These are phyloP conservation scores for Mallotus nudiflorus DNA, from an alignment of 345 rosid genomes.

Conservation along the genomic window DNA sequence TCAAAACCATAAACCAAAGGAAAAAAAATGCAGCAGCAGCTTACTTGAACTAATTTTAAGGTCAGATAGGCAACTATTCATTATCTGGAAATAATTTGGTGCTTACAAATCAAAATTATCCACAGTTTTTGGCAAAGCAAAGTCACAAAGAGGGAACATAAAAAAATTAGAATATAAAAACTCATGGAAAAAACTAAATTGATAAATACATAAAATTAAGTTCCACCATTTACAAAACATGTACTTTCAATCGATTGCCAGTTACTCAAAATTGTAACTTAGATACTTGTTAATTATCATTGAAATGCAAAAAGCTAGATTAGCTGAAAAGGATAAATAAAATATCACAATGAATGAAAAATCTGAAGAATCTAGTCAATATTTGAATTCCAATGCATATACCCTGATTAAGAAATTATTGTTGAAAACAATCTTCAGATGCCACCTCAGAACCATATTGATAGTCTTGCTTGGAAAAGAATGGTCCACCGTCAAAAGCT, in stretches of 20 bases:
- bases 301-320: not conserved
- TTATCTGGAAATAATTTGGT: not conserved
- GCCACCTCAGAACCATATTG: conserved; percentile 16
- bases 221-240: not conserved
- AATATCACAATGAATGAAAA: not conserved
- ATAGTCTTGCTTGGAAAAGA: conserved; percentile 13
- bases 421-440: conserved; percentile 15
- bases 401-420: conserved; percentile 10
- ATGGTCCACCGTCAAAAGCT: conserved; percentile 20
- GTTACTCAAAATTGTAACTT: not conserved
- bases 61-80: too few species aligned
- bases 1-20: too few species aligned
- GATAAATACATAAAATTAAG: too few species aligned
- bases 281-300: not conserved
- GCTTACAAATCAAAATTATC: not conserved
- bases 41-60: too few species aligned
- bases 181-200: too few species aligned
- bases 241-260: not conserved
- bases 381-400: conserved; percentile 5
- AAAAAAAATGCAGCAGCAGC: too few species aligned
- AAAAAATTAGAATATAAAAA: not conserved
- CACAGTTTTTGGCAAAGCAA: not conserved
- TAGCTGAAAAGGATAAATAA: not conserved
- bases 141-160: not conserved
- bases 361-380: not conserved